Conservation (phyloP, 2,329 filamentous ascomycete genomes). For the Plectosphaerella sp. region DNA sequence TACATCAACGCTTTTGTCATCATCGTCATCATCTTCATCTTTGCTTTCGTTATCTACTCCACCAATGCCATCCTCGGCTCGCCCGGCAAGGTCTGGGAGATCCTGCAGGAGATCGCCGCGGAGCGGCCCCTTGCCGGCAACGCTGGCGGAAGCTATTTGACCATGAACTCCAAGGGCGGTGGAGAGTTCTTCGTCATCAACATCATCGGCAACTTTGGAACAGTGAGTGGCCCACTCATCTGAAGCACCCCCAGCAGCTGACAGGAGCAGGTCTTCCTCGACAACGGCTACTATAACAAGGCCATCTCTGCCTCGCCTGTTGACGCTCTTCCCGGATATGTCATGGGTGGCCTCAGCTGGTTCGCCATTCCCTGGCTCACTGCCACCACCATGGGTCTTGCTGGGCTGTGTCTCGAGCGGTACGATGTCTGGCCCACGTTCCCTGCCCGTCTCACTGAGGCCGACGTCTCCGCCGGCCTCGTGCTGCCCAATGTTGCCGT, state of each 20-base stretch:
- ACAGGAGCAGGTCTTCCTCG: constrained; percentile 57
- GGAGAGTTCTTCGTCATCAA: constrained; percentile 92
- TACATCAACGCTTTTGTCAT: constrained; percentile 85
- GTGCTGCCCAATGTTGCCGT: constrained; percentile 84
- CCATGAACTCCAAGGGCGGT: constrained; percentile 77
- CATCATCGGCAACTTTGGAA: constrained; percentile 75
- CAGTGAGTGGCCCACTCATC: constrained; percentile 31
- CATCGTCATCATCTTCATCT: constrained; percentile 80
- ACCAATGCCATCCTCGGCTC: constrained; percentile 69
- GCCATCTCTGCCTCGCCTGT: constrained; percentile 84
- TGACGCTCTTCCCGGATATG: constrained; percentile 82
- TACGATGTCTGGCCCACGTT: constrained; percentile 69
- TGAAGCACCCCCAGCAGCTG: background rate
- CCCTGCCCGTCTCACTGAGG: constrained; percentile 64
- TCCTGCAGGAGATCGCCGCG: constrained; percentile 63
- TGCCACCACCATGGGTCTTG: constrained; percentile 83
- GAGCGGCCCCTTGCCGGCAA: constrained; percentile 77
- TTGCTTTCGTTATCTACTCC: constrained; percentile 77
- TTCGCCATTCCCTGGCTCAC: constrained; percentile 91
- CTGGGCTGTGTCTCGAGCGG: constrained; percentile 73
- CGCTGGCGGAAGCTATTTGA: constrained; percentile 75
- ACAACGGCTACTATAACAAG: constrained; percentile 91
- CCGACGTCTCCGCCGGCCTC: constrained; percentile 76
- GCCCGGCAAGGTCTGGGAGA: constrained; percentile 72
- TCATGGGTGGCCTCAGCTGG: constrained; percentile 82